Evolutionary conservation across 2,329 filamentous ascomycete species (phyloP), one percentile per base, ranked within the genome.

Genomic region (Neofusicoccum kwambonambiense): DNA sequence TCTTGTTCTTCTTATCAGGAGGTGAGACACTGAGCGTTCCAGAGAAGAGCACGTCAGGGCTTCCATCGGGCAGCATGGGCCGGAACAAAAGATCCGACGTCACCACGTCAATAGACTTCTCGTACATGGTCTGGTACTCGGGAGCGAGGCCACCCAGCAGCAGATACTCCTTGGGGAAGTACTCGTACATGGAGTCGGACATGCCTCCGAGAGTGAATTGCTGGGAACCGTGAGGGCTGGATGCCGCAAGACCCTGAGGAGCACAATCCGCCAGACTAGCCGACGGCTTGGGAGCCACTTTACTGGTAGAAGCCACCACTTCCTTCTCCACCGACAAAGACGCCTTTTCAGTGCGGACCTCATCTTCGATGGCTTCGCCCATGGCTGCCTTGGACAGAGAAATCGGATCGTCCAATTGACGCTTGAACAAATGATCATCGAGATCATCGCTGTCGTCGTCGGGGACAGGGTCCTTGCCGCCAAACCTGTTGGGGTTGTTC

Each of bases 71-170:
- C 2, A 76, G 78, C 75, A 84, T 83, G 0, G 83, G 82, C 6
- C 81, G 78, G 70, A 79, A 85, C 1, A 85, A 69, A 3, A 79
- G 78, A 68, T 84, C 73, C 49, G 79, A 73, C 54, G 77, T 77
- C 1, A 80, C 80, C 0, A 80, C 75, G 3, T 71, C 64, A 70
- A 80, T 79, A 1, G 76, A 73, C 58, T 74, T 80, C 67, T 90
- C 85, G 72, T 89, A 91, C 57, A 87, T 76, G 13, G 81, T 82
- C 27, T 78, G 72, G 70, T 85, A 85, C 12, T 79, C 74, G 1
- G 77, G 73, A 7, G 80, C 76, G 4, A 73, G 70, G 4, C 83
- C 82, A 39, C 82, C 81, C 1, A 83, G 76, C 1, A 84, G 75
- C 17, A 81, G 73, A 62, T 79, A 79, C 73, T 82, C 79, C 67